phyloP scores from a whole-genome alignment of 805 yeast species.

The Wickerhamomyces rabaulensis region DNA sequence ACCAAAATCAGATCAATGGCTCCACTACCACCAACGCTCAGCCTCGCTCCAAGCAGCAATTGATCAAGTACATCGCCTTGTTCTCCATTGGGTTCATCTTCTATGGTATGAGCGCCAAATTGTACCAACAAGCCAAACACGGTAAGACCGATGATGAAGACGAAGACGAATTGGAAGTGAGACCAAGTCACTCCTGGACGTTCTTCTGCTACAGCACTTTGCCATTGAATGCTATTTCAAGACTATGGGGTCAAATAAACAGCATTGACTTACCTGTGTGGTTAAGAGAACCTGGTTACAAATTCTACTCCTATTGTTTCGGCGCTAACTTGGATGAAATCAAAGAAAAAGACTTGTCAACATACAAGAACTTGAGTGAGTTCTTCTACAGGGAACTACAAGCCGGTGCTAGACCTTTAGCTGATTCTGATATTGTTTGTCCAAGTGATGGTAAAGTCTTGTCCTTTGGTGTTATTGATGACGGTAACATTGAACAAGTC shows the following conservation, averaged over 20 bases:
- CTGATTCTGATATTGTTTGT: slow-evolving; percentile 61
- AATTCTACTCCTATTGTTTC: slow-evolving; percentile 70
- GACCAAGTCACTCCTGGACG: slow-evolving; percentile 80
- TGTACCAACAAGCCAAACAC: slow-evolving; percentile 19
- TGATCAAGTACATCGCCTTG: slow-evolving; percentile 24
- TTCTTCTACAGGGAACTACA: slow-evolving; percentile 82
- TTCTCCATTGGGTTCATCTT: slow-evolving; percentile 24
- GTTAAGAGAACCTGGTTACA: slow-evolving; percentile 79
- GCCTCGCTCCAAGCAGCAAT: slow-evolving; percentile 16
- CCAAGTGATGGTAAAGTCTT: slow-evolving; percentile 94
- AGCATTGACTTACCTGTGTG: slow-evolving; percentile 79
- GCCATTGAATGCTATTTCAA: slow-evolving; percentile 85
- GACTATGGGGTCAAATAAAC: slow-evolving; percentile 93
- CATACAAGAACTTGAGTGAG: slow-evolving; percentile 79
- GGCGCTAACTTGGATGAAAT: slow-evolving; percentile 90
- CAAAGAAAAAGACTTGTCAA: slow-evolving; percentile 70
- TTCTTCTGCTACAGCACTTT: slow-evolving; percentile 83
- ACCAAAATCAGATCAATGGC: slow-evolving; percentile 19
- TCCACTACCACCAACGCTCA: slow-evolving; percentile 10
- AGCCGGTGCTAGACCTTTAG: slow-evolving; percentile 77
- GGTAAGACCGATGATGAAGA: slow-evolving; percentile 18
- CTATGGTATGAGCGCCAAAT: slow-evolving; percentile 25
- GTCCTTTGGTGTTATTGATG: slow-evolving; percentile 73
- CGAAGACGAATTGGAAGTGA: slow-evolving; percentile 28
- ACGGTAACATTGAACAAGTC: slow-evolving; percentile 92